Evolutionary conservation across 192 early-diverging fungal species (phyloP).

Genomic region (Mortierella alpina): DNA sequence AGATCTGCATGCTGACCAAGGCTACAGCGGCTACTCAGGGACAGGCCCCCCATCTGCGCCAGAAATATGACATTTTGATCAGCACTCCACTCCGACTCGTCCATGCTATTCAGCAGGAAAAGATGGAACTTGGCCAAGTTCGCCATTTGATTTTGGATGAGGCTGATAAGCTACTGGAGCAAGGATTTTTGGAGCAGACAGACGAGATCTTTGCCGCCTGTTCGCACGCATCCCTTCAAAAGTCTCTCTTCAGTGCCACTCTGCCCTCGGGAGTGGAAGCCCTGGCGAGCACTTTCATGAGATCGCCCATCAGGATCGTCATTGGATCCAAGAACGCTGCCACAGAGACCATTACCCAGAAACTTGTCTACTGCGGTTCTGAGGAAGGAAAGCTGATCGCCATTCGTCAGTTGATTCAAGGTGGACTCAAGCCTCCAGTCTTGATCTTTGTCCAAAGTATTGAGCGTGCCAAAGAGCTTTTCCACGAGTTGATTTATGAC

Average conservation of each 20-base stretch:
- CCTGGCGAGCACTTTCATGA: slow-evolving; percentile 94
- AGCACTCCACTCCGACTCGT: slow-evolving; percentile 94
- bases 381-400: slow-evolving; percentile 96
- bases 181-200: slow-evolving; percentile 88
- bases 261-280: slow-evolving; percentile 90
- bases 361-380: slow-evolving; percentile 89
- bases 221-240: slow-evolving; percentile 77
- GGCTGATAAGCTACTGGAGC: slow-evolving; percentile 84
- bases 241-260: slow-evolving; percentile 93
- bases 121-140: slow-evolving; percentile 82
- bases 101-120: slow-evolving; percentile 82
- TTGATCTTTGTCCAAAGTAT: slow-evolving; percentile 98
- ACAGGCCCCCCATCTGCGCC: slow-evolving; percentile 70
- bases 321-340: slow-evolving; percentile 93
- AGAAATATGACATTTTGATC: slow-evolving; percentile 92
- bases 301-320: slow-evolving; percentile 86
- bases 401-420: slow-evolving; percentile 87
- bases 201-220: slow-evolving; percentile 91
- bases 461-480: slow-evolving; percentile 96
- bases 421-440: slow-evolving; percentile 90
- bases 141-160: slow-evolving; percentile 84
- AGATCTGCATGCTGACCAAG: slow-evolving; percentile 87
- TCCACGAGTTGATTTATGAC: slow-evolving; percentile 96
- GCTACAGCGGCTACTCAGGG: slow-evolving; percentile 74
- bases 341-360: slow-evolving; percentile 90